Evolutionary conservation across 495 filamentous ascomycete genomes (phyloP).

Genomic region (Aspergillus bridgeri): DNA sequence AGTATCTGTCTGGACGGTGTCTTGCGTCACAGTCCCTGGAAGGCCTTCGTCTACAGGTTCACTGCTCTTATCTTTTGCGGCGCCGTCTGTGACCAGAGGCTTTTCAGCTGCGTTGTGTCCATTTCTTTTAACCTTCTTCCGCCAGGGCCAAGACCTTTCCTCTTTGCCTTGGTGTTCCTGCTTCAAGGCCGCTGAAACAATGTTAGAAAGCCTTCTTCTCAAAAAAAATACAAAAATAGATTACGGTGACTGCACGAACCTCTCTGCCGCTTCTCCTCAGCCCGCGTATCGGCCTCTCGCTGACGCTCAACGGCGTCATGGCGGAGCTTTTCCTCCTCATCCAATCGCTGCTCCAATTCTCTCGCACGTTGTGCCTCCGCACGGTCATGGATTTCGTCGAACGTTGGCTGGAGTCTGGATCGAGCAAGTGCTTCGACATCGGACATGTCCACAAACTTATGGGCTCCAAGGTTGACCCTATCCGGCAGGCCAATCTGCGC

Average conservation of each 20-base stretch:
- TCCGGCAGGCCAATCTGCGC: constrained; percentile 52
- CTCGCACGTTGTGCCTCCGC: constrained; percentile 63
- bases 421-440: constrained; percentile 81
- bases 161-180: constrained; percentile 22
- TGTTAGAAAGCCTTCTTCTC: too few species aligned
- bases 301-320: constrained; percentile 45
- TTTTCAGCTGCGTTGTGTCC: constrained; percentile 10
- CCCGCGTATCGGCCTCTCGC: constrained; percentile 52
- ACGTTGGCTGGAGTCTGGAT: constrained; percentile 74
- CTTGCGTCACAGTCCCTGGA: constrained; percentile 9
- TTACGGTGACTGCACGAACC: constrained; percentile 33
- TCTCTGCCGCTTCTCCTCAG: constrained; percentile 49
- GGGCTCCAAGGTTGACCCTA: constrained; percentile 76
- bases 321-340: constrained; percentile 49
- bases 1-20: neutral
- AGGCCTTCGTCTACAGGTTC: constrained; percentile 7
- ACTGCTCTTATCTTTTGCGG: constrained; percentile 5
- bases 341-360: constrained; percentile 54
- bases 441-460: constrained; percentile 71
- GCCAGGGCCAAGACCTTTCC: constrained; percentile 29
- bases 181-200: constrained; percentile 46
- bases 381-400: constrained; percentile 84
- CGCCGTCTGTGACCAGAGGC: constrained; percentile 7
- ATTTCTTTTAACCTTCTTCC: constrained; percentile 26
- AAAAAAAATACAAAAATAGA: neutral